phyloP scores from a whole-genome alignment of 805 yeast species.

The Suhomyces sp. region DNA sequence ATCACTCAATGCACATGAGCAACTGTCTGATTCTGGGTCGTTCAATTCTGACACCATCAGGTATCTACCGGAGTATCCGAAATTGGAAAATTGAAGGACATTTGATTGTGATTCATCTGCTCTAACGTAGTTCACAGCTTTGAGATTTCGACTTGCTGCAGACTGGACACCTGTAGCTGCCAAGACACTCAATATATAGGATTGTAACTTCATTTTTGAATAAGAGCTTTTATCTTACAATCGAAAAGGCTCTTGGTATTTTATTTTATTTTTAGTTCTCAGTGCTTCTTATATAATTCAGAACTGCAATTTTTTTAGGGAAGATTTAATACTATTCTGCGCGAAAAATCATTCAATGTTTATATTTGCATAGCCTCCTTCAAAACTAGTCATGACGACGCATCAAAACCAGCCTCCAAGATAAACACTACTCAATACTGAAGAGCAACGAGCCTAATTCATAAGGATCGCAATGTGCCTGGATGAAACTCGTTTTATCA shows the following conservation, averaged over 20 bases:
- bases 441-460: background rate
- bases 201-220: constrained; percentile 1
- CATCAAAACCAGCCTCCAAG: background rate
- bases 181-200: background rate
- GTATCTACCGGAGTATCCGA: constrained; percentile 56
- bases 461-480: background rate
- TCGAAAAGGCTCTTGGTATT: background rate
- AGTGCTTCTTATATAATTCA: background rate
- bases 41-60: constrained; percentile 44
- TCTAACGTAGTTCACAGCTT: background rate
- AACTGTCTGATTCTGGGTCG: constrained; percentile 39
- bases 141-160: background rate
- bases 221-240: background rate
- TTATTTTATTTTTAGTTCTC: background rate
- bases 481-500: background rate
- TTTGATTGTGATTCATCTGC: constrained; percentile 13
- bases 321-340: background rate
- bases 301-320: background rate
- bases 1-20: constrained; percentile 44
- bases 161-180: background rate
- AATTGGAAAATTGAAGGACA: constrained; percentile 48
- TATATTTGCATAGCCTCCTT: background rate
- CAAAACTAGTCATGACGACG: background rate
- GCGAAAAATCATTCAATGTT: background rate
- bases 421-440: background rate